phyloP scores from a whole-genome alignment of 352 stramenopile species.

The Phytopythium litorale region DNA sequence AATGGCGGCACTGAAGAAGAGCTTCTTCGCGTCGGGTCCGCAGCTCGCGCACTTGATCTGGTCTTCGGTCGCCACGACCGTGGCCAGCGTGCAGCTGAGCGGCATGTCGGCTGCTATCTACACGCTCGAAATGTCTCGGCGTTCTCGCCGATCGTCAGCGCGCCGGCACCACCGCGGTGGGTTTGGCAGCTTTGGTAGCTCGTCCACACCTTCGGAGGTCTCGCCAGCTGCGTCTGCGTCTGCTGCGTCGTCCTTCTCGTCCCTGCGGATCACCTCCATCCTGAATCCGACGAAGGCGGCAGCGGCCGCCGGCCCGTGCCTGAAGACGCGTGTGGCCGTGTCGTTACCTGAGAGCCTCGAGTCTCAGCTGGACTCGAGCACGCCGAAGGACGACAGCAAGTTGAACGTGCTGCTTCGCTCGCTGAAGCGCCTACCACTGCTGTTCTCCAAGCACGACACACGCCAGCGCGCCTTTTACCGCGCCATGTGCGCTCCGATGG shows the following conservation, averaged over 20 bases:
- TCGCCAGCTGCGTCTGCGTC: constrained; percentile 8
- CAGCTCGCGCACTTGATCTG: constrained; percentile 77
- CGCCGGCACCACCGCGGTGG: constrained; percentile 1
- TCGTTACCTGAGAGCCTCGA: constrained; percentile 65
- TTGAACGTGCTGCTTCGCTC: constrained; percentile 65
- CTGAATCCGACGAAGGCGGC: constrained; percentile 36
- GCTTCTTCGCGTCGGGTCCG: constrained; percentile 63
- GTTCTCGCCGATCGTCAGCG: not conserved
- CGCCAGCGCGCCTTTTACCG: constrained; percentile 45
- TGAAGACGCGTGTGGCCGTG: constrained; percentile 64
- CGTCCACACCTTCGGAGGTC: constrained; percentile 4
- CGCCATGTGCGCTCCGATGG: constrained; percentile 46
- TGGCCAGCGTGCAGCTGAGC: constrained; percentile 59
- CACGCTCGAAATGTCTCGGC: constrained; percentile 25
- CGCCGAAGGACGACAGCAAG: constrained; percentile 76
- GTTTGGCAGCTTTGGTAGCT: constrained; percentile 11
- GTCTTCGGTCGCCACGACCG: constrained; percentile 62
- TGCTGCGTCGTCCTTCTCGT: constrained; percentile 51
- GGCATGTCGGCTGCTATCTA: constrained; percentile 69
- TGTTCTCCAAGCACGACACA: constrained; percentile 36
- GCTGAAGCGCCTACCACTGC: constrained; percentile 45
- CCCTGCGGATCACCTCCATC: constrained; percentile 62
- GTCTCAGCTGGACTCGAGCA: constrained; percentile 60
- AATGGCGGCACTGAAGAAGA: constrained; percentile 60
- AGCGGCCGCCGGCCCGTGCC: constrained; percentile 16